These are phyloP conservation scores for Verticillium nubilum DNA, from an alignment of 2,329 filamentous ascomycete genomes.

Conservation along the genomic window DNA sequence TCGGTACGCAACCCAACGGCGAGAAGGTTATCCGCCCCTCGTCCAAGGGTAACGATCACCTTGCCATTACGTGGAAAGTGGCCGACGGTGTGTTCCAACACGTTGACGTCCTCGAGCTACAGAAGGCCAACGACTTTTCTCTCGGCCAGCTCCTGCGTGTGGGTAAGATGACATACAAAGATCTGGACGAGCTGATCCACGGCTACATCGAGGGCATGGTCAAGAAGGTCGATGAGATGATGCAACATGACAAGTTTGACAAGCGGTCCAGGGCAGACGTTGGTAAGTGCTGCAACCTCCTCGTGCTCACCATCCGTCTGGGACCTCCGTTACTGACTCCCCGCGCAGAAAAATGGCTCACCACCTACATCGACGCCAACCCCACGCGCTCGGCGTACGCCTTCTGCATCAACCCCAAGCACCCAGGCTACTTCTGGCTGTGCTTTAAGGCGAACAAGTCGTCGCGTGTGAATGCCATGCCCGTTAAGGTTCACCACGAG, in stretches of 20 bases:
- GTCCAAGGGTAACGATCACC: slow-evolving; percentile 89
- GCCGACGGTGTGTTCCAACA: slow-evolving; percentile 95
- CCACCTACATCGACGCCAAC: slow-evolving; percentile 93
- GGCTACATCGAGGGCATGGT: slow-evolving; percentile 98
- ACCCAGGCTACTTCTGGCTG: slow-evolving; percentile 90
- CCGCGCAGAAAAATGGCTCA: slow-evolving; percentile 80
- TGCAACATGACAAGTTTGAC: slow-evolving; percentile 85
- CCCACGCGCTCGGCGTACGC: slow-evolving; percentile 89
- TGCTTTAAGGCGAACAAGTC: slow-evolving; percentile 89
- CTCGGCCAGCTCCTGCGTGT: slow-evolving; percentile 83
- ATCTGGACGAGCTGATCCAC: slow-evolving; percentile 95
- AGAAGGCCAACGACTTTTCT: slow-evolving; percentile 95
- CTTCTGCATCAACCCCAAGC: slow-evolving; percentile 89
- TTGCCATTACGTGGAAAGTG: slow-evolving; percentile 97
- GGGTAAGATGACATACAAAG: slow-evolving; percentile 85
- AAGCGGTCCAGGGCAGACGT: slow-evolving; percentile 67
- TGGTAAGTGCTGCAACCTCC: slow-evolving; percentile 52
- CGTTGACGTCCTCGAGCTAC: slow-evolving; percentile 91
- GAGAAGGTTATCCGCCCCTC: slow-evolving; percentile 95
- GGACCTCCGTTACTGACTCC: neutral
- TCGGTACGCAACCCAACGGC: slow-evolving; percentile 78
- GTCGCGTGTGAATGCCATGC: slow-evolving; percentile 70
- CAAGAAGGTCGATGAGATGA: slow-evolving; percentile 94
- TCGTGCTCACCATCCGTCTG: neutral
- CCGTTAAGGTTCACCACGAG: slow-evolving; percentile 85